Evolutionary conservation across 31 red algal genomes (phyloP).

Genomic region (Porphyra umbilicalis): DNA sequence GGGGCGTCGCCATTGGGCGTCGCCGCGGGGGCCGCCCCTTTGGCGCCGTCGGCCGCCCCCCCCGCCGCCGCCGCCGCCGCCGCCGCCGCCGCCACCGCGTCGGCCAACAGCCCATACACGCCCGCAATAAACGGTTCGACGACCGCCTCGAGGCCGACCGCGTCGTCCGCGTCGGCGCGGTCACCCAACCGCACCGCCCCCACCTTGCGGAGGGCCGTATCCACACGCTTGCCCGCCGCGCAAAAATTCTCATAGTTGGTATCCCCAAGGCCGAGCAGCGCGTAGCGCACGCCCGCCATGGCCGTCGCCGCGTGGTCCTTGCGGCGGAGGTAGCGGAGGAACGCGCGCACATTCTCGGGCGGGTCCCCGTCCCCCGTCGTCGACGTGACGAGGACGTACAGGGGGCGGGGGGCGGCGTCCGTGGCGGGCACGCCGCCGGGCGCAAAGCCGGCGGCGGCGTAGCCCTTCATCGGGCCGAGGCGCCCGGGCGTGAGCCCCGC

Average conservation of each 20-base stretch:
- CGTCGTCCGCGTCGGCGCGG: constrained; percentile 78
- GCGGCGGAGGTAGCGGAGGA: constrained; percentile 64
- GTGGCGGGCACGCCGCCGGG: constrained; percentile 6
- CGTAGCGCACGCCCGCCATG: constrained; percentile 40
- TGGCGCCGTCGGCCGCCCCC: not conserved
- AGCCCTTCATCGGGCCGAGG: constrained; percentile 48
- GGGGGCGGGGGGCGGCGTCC: not conserved
- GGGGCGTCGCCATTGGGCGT: not conserved
- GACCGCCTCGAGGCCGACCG: constrained; percentile 56
- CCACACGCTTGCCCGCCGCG: constrained; percentile 53
- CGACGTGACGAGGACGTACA: constrained; percentile 72
- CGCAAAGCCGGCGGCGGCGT: constrained; percentile 26
- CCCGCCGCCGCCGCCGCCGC: not conserved
- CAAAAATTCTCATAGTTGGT: constrained; percentile 94
- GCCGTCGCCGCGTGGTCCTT: constrained; percentile 30
- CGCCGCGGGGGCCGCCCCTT: not conserved
- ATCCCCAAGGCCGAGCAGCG: constrained; percentile 79
- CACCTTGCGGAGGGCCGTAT: constrained; percentile 39
- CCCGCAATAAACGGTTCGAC: constrained; percentile 55
- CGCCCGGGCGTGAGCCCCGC: constrained; percentile 31
- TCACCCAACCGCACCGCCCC: constrained; percentile 44
- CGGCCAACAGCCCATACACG: constrained; percentile 14
- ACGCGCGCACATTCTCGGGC: constrained; percentile 68
- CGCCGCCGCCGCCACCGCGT: not conserved
- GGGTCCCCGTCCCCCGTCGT: constrained; percentile 95